Evolutionary conservation across 177 flowering plant species (phyloP).

Genomic region (Vitis hybrid): DNA sequence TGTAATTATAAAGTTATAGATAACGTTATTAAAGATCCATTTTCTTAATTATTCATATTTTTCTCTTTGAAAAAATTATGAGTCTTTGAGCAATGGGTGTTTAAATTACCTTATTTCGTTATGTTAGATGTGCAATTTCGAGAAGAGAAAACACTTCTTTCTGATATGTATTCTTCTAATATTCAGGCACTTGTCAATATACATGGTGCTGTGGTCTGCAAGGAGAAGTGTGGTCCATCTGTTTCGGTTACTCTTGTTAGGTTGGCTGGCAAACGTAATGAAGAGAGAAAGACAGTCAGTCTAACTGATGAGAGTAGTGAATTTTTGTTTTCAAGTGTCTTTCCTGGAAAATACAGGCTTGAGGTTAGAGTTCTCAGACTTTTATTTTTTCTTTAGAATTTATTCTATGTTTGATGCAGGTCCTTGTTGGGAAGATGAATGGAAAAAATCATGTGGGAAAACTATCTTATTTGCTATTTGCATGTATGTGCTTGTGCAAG

Average conservation of each 20-base stretch:
- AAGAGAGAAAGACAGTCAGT: constrained; percentile 46
- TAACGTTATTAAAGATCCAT: no score
- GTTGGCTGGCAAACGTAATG: constrained; percentile 33
- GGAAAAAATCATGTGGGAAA: background rate
- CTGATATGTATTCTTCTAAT: constrained; percentile 1
- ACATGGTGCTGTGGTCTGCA: constrained; percentile 77
- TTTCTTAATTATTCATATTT: background rate
- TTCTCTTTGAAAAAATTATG: background rate
- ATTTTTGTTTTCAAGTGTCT: constrained; percentile 66
- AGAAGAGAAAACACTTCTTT: background rate
- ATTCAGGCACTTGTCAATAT: constrained; percentile 79
- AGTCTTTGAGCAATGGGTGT: background rate
- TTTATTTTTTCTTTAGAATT: background rate
- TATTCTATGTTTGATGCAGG: background rate
- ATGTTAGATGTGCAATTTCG: background rate
- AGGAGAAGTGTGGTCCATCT: constrained; percentile 74
- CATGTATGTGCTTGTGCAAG: no score
- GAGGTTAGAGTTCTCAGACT: constrained; percentile 50
- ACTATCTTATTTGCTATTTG: no score
- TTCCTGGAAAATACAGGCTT: constrained; percentile 86
- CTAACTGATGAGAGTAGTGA: constrained; percentile 58
- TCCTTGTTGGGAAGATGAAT: no score
- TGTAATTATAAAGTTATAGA: background rate
- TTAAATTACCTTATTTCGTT: background rate
- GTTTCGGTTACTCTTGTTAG: constrained; percentile 61